Percentiles rank a stretch among this genome's conserved stretches.
phyloP scores from a whole-genome alignment of 2,329 filamentous ascomycete genomes.

The Neurospora sp. region DNA sequence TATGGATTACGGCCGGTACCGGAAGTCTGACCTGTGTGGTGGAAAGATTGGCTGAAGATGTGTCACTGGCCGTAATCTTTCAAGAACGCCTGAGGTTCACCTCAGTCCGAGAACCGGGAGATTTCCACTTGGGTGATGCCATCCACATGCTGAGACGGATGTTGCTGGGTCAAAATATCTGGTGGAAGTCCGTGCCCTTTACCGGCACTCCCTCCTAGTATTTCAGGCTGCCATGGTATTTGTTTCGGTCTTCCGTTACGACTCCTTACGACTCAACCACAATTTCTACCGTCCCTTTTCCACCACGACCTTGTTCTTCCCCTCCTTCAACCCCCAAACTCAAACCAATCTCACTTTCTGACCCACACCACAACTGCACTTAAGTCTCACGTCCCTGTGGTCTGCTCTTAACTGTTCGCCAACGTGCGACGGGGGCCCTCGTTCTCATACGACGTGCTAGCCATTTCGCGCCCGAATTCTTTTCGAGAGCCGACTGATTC shows the following conservation, averaged over 20 bases:
- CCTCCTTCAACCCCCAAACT: no score
- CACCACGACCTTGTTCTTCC: no score
- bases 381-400: no score
- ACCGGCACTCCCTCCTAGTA: background rate
- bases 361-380: no score
- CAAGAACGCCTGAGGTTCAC: background rate
- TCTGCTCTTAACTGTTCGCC: no score
- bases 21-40: background rate
- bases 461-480: no score
- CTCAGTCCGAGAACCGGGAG: background rate
- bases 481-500: no score
- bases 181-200: background rate
- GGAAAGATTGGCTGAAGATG: background rate
- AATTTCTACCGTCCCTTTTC: no score
- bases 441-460: no score
- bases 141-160: background rate
- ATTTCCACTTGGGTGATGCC: background rate
- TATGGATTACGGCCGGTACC: no score
- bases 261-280: background rate
- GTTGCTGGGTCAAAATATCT: background rate
- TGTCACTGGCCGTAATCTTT: background rate
- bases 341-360: no score
- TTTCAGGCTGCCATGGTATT: background rate
- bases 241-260: background rate
- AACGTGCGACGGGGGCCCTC: no score